phyloP scores from a whole-genome alignment of 345 rosid species.

The Psidium friedrichsthalianum region DNA sequence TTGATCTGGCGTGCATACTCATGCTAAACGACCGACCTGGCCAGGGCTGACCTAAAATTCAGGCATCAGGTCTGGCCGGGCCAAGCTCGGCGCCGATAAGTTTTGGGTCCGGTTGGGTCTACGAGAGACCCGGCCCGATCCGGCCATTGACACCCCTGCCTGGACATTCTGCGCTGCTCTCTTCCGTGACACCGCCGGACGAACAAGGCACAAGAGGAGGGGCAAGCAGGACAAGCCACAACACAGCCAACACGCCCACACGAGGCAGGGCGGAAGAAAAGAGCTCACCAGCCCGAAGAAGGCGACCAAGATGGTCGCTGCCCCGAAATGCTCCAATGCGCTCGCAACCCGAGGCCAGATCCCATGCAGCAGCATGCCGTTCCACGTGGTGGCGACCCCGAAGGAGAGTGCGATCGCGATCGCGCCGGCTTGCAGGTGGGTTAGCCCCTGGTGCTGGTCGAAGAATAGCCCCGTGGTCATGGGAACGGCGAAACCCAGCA shows the following conservation, averaged over 20 bases:
- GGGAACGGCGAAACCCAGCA: not conserved
- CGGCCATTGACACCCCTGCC: no score
- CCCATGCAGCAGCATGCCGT: no score
- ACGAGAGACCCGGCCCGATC: no score
- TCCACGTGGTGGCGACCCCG: no score
- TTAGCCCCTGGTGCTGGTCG: not conserved
- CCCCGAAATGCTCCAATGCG: not conserved
- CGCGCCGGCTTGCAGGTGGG: not conserved
- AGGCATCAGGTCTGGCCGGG: no score
- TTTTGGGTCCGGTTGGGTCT: no score
- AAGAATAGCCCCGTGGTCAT: not conserved
- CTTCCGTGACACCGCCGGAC: not conserved
- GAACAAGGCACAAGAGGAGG: not conserved
- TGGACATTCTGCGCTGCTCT: not conserved
- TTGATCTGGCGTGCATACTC: not conserved
- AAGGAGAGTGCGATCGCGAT: not conserved
- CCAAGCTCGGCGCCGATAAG: no score
- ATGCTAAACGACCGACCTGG: not conserved
- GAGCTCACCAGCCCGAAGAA: not conserved
- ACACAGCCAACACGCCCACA: not conserved
- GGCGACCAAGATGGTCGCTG: not conserved
- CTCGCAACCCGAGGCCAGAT: not conserved
- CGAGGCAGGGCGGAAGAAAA: not conserved
- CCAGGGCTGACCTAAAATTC: no score
- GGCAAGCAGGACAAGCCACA: not conserved